Evolutionary conservation across 495 filamentous ascomycete genomes (phyloP), one percentile per base, ranked within the genome.

Genomic region (Podospora australis): DNA sequence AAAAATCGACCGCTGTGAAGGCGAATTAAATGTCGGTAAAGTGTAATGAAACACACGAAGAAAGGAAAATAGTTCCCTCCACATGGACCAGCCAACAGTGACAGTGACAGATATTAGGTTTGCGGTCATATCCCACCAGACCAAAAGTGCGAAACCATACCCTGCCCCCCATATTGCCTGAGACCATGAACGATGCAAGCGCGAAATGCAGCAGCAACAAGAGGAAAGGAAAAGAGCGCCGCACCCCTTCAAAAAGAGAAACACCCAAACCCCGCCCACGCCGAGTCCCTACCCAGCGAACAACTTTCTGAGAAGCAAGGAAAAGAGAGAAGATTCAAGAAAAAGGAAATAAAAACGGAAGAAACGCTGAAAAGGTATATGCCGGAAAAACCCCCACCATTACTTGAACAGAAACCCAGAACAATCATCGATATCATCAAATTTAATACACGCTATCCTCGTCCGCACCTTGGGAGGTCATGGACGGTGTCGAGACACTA

Each of bases 401-500:
- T 24, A 41, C 35, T 39, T 17, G 22, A 43, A 41, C 1, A 21
- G 53, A 59, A 58, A 57, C 50, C 56, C 68, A 50, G 70, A 71
- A 66, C 70, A 70, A 66, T 73, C 67, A 62, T 77, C 64, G 55
- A 57, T 54, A 52, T 73, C 48, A 58, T 65, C 47, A 62, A 52
- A 56, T 59, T 64, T 78, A 79, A 54, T 79, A 80, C 69, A 78
- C 72, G 70, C 75, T 78, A 59, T 78, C 76, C 60, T 78, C 75
- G 51, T 80, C 77, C 32, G 70, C 75, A 46, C 75, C 77, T 49
- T 80, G 77, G 24, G 77, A 80, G 48, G 75, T 80, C 77, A 80
- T 80, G 41, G 77, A 80, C 36, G 77, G 77, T 29, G 77, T 80
- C 36, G 77, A 78, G 36, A 75, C 75, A 52, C 70, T 75, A n/a